phyloP scores from a whole-genome alignment of 2,329 filamentous ascomycete genomes.

The Nemania bipapillata region DNA sequence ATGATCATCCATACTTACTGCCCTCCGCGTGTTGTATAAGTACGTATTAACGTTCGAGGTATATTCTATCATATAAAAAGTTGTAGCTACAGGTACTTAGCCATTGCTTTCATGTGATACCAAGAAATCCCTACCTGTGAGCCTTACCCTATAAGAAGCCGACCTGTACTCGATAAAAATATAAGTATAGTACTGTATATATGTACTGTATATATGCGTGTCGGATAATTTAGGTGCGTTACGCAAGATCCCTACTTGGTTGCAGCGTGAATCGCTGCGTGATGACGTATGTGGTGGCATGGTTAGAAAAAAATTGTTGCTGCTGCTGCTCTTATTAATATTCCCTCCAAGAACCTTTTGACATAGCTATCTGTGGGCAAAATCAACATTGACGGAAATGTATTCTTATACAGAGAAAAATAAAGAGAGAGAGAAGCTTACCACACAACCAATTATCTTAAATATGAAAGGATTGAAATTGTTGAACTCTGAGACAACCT shows the following conservation, averaged over 20 bases:
- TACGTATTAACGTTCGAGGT: too few species aligned
- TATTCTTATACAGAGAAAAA: too few species aligned
- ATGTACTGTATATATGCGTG: neutral
- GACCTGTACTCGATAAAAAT: neutral
- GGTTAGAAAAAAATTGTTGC: neutral
- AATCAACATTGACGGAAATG: too few species aligned
- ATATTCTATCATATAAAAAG: too few species aligned
- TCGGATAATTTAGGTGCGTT: constrained; percentile 21
- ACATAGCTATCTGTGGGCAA: neutral
- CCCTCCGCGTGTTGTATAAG: neutral
- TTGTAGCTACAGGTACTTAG: too few species aligned
- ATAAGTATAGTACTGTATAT: neutral
- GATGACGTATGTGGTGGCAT: constrained; percentile 28
- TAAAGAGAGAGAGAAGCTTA: neutral
- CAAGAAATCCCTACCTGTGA: neutral
- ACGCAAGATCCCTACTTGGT: constrained; percentile 25
- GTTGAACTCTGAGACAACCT: too few species aligned
- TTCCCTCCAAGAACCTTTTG: neutral
- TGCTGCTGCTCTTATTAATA: neutral
- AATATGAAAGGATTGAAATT: too few species aligned
- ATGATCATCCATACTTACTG: too few species aligned
- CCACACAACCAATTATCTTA: neutral
- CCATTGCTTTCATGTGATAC: too few species aligned
- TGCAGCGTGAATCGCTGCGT: constrained; percentile 20
- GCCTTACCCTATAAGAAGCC: neutral